Evolutionary conservation across 108 stramenopile genomes (phyloP), one percentile per base, ranked within the genome.

Genomic region (Cylindrotheca closterium): DNA sequence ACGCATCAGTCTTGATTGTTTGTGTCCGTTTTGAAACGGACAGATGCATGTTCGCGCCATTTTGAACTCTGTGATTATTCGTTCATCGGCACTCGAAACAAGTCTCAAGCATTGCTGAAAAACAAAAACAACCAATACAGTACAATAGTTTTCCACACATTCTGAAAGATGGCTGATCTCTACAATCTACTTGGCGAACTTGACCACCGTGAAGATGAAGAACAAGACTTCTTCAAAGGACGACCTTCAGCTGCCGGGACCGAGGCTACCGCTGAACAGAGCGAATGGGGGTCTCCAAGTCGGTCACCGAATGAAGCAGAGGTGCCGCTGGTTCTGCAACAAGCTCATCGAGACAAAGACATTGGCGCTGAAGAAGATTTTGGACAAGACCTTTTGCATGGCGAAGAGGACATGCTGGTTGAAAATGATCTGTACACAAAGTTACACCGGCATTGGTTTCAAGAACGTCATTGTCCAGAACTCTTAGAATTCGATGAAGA

Each of bases 101-200:
- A n/a, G n/a, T n/a, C n/a, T n/a, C n/a, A n/a, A n/a, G n/a, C n/a
- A n/a, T n/a, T n/a, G n/a, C n/a, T n/a, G n/a, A n/a, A n/a, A n/a
- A n/a, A n/a, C n/a, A n/a, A n/a, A n/a, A n/a, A n/a, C n/a, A n/a
- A n/a, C n/a, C n/a, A n/a, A n/a, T n/a, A n/a, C n/a, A n/a, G n/a
- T n/a, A n/a, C n/a, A n/a, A n/a, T n/a, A n/a, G n/a, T n/a, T n/a
- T n/a, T n/a, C n/a, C n/a, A n/a, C n/a, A n/a, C n/a, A n/a, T n/a
- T n/a, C n/a, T n/a, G 31, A 22, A 80, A 65, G 63, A 88, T 88
- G 86, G 86, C 86, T 15, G 86, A 88, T 64, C 79, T 88, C 5
- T 55, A 80, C 57, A 82, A 88, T 52, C 70, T 88, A 50, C 81
- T 88, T 26, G 83, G 75, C 17, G 71, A 69, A 49, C 63, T 79